These are phyloP conservation scores for Asterochloris erici DNA, from an alignment of 139 green algal species.

Conservation along the genomic window DNA sequence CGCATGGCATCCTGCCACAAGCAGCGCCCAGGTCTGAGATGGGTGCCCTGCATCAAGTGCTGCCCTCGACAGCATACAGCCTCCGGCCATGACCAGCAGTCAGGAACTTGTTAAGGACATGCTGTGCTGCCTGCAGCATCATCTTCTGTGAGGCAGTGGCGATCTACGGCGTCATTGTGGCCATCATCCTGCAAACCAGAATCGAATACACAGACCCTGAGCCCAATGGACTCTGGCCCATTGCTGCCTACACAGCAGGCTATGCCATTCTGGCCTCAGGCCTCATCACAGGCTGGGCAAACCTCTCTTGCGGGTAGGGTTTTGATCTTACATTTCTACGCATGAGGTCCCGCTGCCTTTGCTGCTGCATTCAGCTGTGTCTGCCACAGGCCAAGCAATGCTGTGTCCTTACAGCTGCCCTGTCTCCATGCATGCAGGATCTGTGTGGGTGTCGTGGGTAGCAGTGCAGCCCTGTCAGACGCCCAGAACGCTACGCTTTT, in stretches of 20 bases:
- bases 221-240: constrained; percentile 23
- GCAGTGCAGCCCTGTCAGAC: constrained; percentile 92
- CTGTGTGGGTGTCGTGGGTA: constrained; percentile 97
- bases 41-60: background rate
- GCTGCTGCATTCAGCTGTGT: background rate
- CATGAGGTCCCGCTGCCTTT: background rate
- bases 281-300: constrained; percentile 90
- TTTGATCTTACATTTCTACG: background rate
- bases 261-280: constrained; percentile 96
- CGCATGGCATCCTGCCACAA: too few relatives aligned
- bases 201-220: constrained; percentile 58
- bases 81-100: background rate
- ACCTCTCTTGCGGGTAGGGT: constrained; percentile 92
- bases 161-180: constrained; percentile 99
- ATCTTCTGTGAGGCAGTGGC: constrained; percentile 99
- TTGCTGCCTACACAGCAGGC: constrained; percentile 52
- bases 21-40: too few relatives aligned
- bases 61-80: background rate
- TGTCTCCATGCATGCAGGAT: constrained; percentile 57
- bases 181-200: constrained; percentile 98
- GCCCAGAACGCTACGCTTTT: constrained; percentile 97
- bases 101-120: background rate
- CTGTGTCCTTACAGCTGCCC: background rate
- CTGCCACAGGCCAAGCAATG: background rate
- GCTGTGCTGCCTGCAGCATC: constrained; percentile 61